Evolutionary conservation across 306 rosid genomes (phyloP), one percentile per base, ranked within the genome.

Genomic region (Citrullus amarus): DNA sequence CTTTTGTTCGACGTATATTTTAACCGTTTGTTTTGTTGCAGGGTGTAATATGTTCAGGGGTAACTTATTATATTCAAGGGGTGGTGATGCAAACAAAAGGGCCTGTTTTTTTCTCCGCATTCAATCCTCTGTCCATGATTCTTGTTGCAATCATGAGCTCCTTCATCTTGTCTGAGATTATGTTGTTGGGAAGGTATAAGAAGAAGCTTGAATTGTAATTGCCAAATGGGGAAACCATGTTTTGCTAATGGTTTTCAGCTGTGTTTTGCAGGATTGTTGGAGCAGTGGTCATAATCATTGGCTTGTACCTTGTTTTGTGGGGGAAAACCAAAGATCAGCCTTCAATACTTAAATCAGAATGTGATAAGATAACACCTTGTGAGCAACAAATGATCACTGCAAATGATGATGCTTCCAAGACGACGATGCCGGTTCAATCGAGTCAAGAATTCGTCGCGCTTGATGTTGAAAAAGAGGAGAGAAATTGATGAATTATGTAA

Each of bases 41-140:
- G 93, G 91, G 93, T 28, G 22, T 89, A 75, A 11, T 87, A 18
- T 83, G 85, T 43, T 81, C 90, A 14, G 93, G 90, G 8, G 12
- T 80, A 14, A 34, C 83, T 8, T 81, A 78, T 54, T 86, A 79
- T 32, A 22, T 90, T 74, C 93, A 90, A 46, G 91, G 89, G 36
- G 3, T 80, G 17, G 80, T 88, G 65, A 75, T 88, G 84, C 85
- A 86, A 79, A 83, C 80, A 65, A 88, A 79, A 44, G 93, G 91
- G 50, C 91, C 90, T 28, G 85, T 90, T 82, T 88, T 86, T 60
- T 80, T 86, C 22, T 77, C 84, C 15, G 84, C 91, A 9, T 86
- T 86, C 32, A 77, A 4, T 60, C 93, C 93, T 48, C 69, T 90
- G 14, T 4, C 61, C 81, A 80, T 80, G 91, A 57, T 90, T 80